Percentiles rank a stretch among this genome's conserved stretches.
phyloP scores from a whole-genome alignment of 768 basidiomycete species.

The Mycena filopes region DNA sequence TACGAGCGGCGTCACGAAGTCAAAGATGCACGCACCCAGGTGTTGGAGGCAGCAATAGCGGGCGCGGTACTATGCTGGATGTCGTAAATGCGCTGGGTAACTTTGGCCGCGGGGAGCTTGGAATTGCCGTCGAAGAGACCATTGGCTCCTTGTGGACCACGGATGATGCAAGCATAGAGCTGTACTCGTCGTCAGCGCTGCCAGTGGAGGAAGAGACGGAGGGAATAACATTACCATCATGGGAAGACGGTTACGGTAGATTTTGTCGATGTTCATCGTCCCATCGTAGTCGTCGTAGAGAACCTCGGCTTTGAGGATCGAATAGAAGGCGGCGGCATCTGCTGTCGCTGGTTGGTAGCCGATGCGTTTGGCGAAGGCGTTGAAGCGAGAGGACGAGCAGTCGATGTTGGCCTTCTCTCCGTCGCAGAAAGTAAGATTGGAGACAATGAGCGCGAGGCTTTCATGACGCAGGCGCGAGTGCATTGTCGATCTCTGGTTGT shows the following conservation, averaged over 20 bases:
- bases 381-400: conserved; percentile 19
- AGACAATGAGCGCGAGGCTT: conserved; percentile 10
- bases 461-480: conserved; percentile 15
- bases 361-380: conserved; percentile 15
- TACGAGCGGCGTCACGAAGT: not conserved
- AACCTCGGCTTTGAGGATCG: conserved; percentile 24
- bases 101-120: conserved; percentile 2
- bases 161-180: conserved; percentile 15
- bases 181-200: not conserved
- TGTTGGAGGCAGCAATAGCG: not conserved
- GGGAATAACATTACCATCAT: conserved; percentile 13
- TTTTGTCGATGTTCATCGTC: conserved; percentile 1
- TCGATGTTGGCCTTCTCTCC: not conserved
- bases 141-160: conserved; percentile 15
- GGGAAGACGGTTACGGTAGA: conserved; percentile 15
- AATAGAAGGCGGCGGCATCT: conserved; percentile 17
- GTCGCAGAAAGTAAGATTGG: not conserved
- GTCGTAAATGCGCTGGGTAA: conserved; percentile 1
- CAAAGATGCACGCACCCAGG: not conserved
- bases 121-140: conserved; percentile 11
- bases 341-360: conserved; percentile 16
- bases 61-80: conserved; percentile 7
- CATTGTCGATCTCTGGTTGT: not conserved
- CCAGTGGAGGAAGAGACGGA: not conserved
- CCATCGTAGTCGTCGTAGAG: conserved; percentile 25